Base-by-base conservation (phyloP, 148 eudicot genomes). In the Fallopia convolvulus region DNA sequence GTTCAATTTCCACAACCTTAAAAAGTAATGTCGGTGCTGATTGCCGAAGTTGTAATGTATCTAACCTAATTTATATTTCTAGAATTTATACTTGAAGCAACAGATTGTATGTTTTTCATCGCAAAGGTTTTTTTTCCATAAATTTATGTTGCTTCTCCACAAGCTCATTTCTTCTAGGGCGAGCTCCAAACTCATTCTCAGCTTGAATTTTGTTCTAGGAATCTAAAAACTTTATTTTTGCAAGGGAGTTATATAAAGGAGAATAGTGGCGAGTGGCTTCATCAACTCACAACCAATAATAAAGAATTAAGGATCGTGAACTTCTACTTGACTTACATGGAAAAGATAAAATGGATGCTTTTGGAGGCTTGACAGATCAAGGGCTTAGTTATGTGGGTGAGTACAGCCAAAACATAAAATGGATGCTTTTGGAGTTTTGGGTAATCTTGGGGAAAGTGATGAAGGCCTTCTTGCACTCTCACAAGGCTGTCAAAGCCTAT, bases 351-450 rank as follows among this genome's bases (percentile, higher is more conserved):
- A n/a, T n/a, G n/a, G n/a, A n/a, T n/a, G n/a, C n/a, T n/a, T n/a
- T n/a, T n/a, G 97, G 99, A 18, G 68, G 68, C 23, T 83, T 93
- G 42, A 90, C 94, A 3, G 93, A 93, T 77, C 73, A 77, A 60
- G 98, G 98, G 39, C 90, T 93, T 1, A 17, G 87, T 44, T 93
- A 93, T 74, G 74, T 93, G 2, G 98, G 98, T 26, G 84, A 76
- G 75, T 84, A 79, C 75, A 85, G 98, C 81, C 85, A 63, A 47
- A 91, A 93, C 4, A 80, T 93, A 52, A 88, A 87, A 78, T 93
- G 98, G 98, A 93, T 93, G 94, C 93, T 93, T 76, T 76, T n/a
- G n/a, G n/a, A n/a, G n/a, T n/a, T n/a, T n/a, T 93, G 75, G 97
- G 97, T 8, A 85, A 76, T 72, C 89, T 85, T 3, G 98, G 98